Percentiles rank a stretch among this genome's conserved stretches.
These are phyloP conservation scores for Cladosporium sphaerospermum DNA, from an alignment of 2,329 filamentous ascomycete genomes.

Conservation along the genomic window DNA sequence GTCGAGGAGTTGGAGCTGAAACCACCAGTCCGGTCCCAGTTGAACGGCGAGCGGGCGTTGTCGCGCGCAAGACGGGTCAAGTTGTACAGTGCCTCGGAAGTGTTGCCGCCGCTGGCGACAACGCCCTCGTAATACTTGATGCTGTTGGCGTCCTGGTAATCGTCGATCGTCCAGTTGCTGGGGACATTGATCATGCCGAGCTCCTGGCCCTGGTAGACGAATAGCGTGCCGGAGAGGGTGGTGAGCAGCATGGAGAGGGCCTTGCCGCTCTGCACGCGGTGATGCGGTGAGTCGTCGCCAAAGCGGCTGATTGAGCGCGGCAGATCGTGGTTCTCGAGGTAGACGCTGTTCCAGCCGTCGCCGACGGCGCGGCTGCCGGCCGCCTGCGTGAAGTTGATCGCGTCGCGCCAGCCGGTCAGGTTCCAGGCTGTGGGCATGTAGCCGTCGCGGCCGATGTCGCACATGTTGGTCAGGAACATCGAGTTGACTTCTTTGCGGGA, in stretches of 20 bases:
- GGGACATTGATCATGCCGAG: conserved; percentile 65
- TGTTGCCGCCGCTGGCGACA: conserved; percentile 24
- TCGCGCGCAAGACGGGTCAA: conserved; percentile 58
- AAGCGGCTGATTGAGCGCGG: conserved; percentile 51
- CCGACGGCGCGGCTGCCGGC: conserved; percentile 48
- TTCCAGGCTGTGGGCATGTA: conserved; percentile 5
- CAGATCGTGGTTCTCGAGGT: conserved; percentile 62
- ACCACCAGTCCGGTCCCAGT: conserved; percentile 61
- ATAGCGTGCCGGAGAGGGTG: conserved; percentile 57
- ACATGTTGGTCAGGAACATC: conserved; percentile 8
- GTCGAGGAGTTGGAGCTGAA: conserved; percentile 54
- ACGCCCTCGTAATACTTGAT: conserved; percentile 39
- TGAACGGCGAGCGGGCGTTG: conserved; percentile 65
- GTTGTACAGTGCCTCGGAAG: conserved; percentile 36
- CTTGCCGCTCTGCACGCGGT: conserved; percentile 50
- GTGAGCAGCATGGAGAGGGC: conserved; percentile 53
- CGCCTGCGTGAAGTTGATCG: conserved; percentile 23
- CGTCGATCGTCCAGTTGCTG: conserved; percentile 50
- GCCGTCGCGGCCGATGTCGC: conserved; percentile 3
- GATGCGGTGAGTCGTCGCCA: conserved; percentile 43
- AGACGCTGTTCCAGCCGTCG: conserved; percentile 58
- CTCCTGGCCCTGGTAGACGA: conserved; percentile 64
- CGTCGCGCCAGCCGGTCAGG: conserved; percentile 21
- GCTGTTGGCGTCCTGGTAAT: conserved; percentile 60
- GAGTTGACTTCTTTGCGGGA: conserved; percentile 8